phyloP scores from a whole-genome alignment of 805 yeast genomes.

The Saturnispora mendoncae region DNA sequence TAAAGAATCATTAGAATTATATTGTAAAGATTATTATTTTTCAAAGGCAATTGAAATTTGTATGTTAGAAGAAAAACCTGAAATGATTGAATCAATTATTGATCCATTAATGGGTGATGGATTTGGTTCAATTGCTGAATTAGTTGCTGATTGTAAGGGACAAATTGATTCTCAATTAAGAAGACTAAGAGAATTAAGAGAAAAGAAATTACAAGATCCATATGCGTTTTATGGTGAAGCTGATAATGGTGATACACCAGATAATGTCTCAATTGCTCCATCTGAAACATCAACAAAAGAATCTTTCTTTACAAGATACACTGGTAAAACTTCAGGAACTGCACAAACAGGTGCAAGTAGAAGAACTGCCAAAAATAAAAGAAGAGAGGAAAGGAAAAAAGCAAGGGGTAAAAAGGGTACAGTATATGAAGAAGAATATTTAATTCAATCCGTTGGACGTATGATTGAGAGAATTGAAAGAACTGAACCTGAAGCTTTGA shows the following conservation, averaged over 20 bases:
- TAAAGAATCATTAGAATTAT: conserved; percentile 53
- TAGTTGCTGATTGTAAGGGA: conserved; percentile 85
- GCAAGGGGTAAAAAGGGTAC: conserved; percentile 98
- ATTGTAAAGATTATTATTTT: conserved; percentile 66
- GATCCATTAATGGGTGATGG: conserved; percentile 79
- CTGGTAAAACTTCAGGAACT: conserved; percentile 93
- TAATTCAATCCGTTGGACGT: conserved; percentile 81
- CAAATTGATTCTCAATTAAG: conserved; percentile 77
- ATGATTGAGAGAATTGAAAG: conserved; percentile 71
- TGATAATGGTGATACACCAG: conserved; percentile 66
- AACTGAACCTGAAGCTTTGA: conserved; percentile 65
- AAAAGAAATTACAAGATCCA: conserved; percentile 78
- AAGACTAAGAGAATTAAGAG: conserved; percentile 76
- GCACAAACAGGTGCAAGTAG: conserved; percentile 96
- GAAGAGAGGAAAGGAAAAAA: conserved; percentile 90
- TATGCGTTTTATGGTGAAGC: conserved; percentile 72
- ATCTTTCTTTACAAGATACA: conserved; percentile 89
- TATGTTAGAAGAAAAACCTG: conserved; percentile 32
- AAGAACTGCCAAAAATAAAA: conserved; percentile 81
- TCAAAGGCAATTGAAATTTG: conserved; percentile 71
- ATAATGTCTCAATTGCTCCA: conserved; percentile 89
- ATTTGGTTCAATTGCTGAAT: conserved; percentile 78
- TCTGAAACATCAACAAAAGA: conserved; percentile 89
- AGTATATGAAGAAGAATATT: conserved; percentile 92
- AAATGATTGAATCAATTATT: conserved; percentile 47